Percentiles rank a stretch among this genome's conserved stretches.
These are phyloP conservation scores for Dioscorea zingiberensis DNA, from an alignment of 106 monocot genomes.

Conservation along the genomic window DNA sequence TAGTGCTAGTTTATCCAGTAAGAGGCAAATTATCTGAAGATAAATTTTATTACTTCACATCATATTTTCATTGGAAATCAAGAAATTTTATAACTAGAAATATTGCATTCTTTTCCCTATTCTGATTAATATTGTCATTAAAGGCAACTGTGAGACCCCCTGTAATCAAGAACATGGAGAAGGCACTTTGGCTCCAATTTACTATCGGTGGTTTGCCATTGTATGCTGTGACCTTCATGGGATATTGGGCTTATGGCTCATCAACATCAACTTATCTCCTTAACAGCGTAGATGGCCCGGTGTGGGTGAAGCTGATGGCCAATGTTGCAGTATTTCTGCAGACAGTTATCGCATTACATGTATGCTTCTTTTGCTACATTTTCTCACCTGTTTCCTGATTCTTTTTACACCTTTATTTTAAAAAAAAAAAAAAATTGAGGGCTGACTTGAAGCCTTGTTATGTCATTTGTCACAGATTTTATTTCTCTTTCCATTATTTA, in stretches of 20 bases:
- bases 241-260: slow-evolving; percentile 88
- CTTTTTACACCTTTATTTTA: no score
- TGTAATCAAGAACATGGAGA: slow-evolving; percentile 71
- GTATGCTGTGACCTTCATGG: slow-evolving; percentile 63
- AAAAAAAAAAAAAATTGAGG: no score
- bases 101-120: no score
- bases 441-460: no score
- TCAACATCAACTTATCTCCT: slow-evolving; percentile 63
- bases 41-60: no score
- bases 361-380: slow-evolving; percentile 7
- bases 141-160: slow-evolving; percentile 83
- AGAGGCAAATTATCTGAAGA: no score
- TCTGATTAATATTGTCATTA: background rate
- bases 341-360: slow-evolving; percentile 67
- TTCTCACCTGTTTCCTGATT: background rate
- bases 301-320: slow-evolving; percentile 53
- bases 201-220: slow-evolving; percentile 45
- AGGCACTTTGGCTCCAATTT: slow-evolving; percentile 71
- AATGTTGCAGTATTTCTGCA: slow-evolving; percentile 67
- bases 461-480: no score
- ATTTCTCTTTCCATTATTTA: no score
- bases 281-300: slow-evolving; percentile 45
- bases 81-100: no score
- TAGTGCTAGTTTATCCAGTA: no score
- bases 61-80: no score